These are phyloP conservation scores for Paspalum notatum DNA, from an alignment of 176 grass and related monocot species.

Conservation along the genomic window DNA sequence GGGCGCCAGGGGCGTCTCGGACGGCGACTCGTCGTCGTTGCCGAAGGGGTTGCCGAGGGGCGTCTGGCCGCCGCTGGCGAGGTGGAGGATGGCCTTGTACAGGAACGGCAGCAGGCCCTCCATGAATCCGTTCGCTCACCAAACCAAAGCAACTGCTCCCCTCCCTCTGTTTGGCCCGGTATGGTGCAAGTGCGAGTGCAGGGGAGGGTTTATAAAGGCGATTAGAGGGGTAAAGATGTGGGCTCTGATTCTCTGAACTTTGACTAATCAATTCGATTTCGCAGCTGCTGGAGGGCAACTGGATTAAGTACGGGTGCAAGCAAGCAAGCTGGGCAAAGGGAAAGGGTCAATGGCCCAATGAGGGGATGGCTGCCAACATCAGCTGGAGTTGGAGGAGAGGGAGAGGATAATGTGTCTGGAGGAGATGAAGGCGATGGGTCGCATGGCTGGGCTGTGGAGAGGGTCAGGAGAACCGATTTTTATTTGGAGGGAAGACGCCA, in stretches of 20 bases:
- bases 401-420: not conserved
- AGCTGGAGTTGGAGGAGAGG: not conserved
- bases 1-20: conserved; percentile 20
- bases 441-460: not conserved
- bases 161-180: not conserved
- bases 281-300: conserved; percentile 12
- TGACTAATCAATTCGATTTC: not conserved
- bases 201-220: conserved; percentile 18
- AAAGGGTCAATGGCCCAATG: conserved; percentile 36
- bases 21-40: conserved; percentile 47
- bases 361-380: conserved; percentile 9
- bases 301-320: not conserved
- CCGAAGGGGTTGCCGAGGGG: conserved; percentile 40
- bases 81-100: conserved; percentile 58
- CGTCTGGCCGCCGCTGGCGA: conserved; percentile 43
- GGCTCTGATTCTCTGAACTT: too few relatives aligned
- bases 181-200: not conserved
- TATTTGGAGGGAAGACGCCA: not conserved
- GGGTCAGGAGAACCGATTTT: not conserved
- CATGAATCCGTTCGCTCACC: conserved; percentile 13
- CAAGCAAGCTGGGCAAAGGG: not conserved
- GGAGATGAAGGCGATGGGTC: not conserved
- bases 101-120: conserved; percentile 73
- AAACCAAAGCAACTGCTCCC: not conserved
- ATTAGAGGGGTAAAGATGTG: not conserved